Evolutionary conservation across 2,329 filamentous ascomycete species (phyloP).

Genomic region (Claviceps monticola): DNA sequence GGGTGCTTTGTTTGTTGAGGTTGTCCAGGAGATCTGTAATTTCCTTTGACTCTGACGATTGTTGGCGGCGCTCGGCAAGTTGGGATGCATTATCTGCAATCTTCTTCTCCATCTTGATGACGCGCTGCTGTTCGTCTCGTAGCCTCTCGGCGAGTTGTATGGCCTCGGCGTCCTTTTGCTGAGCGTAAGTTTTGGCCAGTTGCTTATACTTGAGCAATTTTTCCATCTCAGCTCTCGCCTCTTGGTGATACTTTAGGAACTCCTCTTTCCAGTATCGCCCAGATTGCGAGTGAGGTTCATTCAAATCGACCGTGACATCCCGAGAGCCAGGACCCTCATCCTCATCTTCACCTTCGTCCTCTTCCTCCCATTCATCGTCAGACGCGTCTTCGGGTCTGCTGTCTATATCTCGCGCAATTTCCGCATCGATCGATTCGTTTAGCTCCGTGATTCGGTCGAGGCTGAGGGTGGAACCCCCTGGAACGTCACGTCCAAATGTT

Average conservation of each 20-base stretch:
- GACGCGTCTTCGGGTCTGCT: conserved; percentile 9
- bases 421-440: conserved; percentile 31
- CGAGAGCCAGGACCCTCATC: conserved; percentile 32
- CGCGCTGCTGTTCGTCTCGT: conserved; percentile 52
- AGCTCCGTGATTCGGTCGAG: conserved; percentile 22
- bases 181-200: conserved; percentile 64
- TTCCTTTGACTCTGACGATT: conserved; percentile 24
- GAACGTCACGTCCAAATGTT: conserved; percentile 47
- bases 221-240: conserved; percentile 60
- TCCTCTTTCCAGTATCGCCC: conserved; percentile 71
- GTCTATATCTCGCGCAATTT: conserved; percentile 14
- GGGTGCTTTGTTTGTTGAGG: conserved; percentile 41
- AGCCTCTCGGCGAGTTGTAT: conserved; percentile 51
- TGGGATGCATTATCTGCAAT: conserved; percentile 47
- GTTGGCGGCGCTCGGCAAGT: conserved; percentile 24
- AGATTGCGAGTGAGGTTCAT: conserved; percentile 60
- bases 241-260: conserved; percentile 59
- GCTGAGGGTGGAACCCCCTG: conserved; percentile 10
- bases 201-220: conserved; percentile 70
- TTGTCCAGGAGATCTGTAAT: conserved; percentile 36
- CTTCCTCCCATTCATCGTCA: conserved; percentile 32
- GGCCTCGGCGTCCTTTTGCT: conserved; percentile 62
- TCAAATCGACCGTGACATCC: conserved; percentile 56
- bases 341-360: conserved; percentile 31
- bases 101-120: conserved; percentile 48